A percentile compares a stretch with the other conserved stretches of the same genome.
These are phyloP conservation scores for Citrus reticulata DNA, from an alignment of 345 rosid genomes.

Conservation along the genomic window DNA sequence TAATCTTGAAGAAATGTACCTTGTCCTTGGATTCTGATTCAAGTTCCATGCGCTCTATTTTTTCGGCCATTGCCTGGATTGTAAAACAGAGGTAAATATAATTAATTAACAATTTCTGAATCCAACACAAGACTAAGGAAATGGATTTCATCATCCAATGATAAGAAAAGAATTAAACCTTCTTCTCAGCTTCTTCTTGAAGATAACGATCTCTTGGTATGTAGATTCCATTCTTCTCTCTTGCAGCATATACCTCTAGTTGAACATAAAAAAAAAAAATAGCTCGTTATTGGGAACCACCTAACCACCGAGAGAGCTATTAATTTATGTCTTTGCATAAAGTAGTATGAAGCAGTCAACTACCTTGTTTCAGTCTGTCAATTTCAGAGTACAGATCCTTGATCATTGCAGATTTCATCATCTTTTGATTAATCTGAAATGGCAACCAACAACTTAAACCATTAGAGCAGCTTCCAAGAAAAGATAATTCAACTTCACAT, in stretches of 20 bases:
- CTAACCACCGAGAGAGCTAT: background rate
- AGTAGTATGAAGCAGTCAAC: slow-evolving; percentile 11
- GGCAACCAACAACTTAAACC: slow-evolving; percentile 4
- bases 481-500: slow-evolving; percentile 13
- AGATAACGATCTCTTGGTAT: slow-evolving; percentile 91
- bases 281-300: background rate
- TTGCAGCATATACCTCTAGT: slow-evolving; percentile 93
- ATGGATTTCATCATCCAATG: slow-evolving; percentile 1
- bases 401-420: slow-evolving; percentile 98
- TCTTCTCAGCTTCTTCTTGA: slow-evolving; percentile 94
- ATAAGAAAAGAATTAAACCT: slow-evolving; percentile 41
- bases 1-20: slow-evolving; percentile 31
- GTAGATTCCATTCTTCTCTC: slow-evolving; percentile 97
- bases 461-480: slow-evolving; percentile 11
- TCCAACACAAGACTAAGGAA: slow-evolving; percentile 3
- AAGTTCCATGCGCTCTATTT: slow-evolving; percentile 90
- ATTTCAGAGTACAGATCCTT: slow-evolving; percentile 97
- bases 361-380: slow-evolving; percentile 96
- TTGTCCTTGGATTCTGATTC: slow-evolving; percentile 80
- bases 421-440: slow-evolving; percentile 93
- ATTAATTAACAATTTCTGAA: slow-evolving; percentile 8
- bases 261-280: slow-evolving; percentile 3
- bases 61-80: slow-evolving; percentile 90
- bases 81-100: slow-evolving; percentile 15
- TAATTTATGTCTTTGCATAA: background rate